phyloP scores from a whole-genome alignment of 768 basidiomycete genomes.

The Mycena vitilis region DNA sequence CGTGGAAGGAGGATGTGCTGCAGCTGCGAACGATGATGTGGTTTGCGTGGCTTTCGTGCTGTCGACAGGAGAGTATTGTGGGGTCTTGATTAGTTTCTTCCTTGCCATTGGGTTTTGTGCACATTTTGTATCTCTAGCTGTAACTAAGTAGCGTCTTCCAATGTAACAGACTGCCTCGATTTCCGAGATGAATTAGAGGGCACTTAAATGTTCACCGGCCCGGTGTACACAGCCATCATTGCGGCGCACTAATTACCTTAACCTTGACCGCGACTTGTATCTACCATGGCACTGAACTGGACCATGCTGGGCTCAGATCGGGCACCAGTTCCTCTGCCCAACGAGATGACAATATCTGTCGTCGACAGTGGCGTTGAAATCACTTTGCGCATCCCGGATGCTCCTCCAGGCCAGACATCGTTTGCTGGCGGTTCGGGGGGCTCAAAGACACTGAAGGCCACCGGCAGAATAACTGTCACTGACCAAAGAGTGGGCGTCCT shows the following conservation, averaged over 20 bases:
- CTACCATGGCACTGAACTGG: conserved; percentile 83
- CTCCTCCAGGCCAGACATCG: conserved; percentile 53
- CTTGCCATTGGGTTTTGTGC: neutral
- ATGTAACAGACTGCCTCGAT: neutral
- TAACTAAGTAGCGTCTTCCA: neutral
- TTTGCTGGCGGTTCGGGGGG: conserved; percentile 66
- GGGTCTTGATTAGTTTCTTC: conserved; percentile 2
- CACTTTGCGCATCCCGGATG: conserved; percentile 67
- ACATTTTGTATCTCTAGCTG: neutral
- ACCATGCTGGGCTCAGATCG: conserved; percentile 70
- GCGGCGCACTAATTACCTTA: neutral
- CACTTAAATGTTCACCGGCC: conserved; percentile 10
- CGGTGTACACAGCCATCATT: neutral
- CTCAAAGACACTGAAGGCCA: conserved; percentile 65
- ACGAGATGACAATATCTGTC: conserved; percentile 69
- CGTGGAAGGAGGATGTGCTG: conserved; percentile 95
- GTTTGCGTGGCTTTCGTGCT: conserved; percentile 89
- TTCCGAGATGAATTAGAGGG: neutral
- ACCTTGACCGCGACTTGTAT: neutral
- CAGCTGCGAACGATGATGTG: conserved; percentile 94
- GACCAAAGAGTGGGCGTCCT: conserved; percentile 73
- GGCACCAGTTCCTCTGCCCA: conserved; percentile 70
- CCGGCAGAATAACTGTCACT: conserved; percentile 72
- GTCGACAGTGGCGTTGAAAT: conserved; percentile 71
- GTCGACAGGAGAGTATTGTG: conserved; percentile 45